Evolutionary conservation across 75 land plant genomes (phyloP).

Genomic region (Adiantum capillusveneris): DNA sequence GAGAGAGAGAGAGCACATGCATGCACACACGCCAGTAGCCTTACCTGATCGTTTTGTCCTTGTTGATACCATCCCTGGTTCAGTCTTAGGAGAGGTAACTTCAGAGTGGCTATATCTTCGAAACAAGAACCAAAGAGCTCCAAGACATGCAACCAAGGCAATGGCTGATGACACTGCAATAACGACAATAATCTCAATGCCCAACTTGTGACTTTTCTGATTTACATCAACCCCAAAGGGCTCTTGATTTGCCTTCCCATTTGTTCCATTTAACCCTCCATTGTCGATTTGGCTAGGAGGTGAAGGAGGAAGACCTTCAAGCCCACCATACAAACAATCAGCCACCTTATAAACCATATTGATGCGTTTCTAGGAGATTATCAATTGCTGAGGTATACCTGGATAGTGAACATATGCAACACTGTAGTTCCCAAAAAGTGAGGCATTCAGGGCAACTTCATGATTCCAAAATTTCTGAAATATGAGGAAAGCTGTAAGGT

Average conservation of each 20-base stretch:
- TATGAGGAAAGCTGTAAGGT: constrained; percentile 41
- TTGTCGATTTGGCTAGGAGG: constrained; percentile 37
- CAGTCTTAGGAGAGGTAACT: constrained; percentile 18
- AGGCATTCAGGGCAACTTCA: constrained; percentile 39
- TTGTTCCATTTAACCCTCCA: neutral
- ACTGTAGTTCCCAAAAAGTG: constrained; percentile 58
- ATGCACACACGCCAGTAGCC: no score
- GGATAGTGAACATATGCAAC: constrained; percentile 68
- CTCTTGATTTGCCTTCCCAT: constrained; percentile 16
- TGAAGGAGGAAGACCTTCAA: constrained; percentile 71
- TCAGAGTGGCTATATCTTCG: constrained; percentile 17
- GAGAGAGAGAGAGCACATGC: no score
- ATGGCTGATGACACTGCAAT: constrained; percentile 56
- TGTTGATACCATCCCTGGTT: constrained; percentile 15
- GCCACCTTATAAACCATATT: neutral
- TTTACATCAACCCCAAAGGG: constrained; percentile 69
- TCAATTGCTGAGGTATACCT: constrained; percentile 33
- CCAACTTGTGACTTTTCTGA: constrained; percentile 16
- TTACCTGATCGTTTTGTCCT: constrained; percentile 45
- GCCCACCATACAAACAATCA: neutral
- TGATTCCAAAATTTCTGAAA: constrained; percentile 64
- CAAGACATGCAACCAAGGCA: constrained; percentile 34
- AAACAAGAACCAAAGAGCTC: constrained; percentile 36
- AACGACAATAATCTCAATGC: constrained; percentile 35
- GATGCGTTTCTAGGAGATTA: neutral